Evolutionary conservation across 495 filamentous ascomycete genomes (phyloP), one percentile per base, ranked within the genome.

Genomic region (Schizothecium vesticola): DNA sequence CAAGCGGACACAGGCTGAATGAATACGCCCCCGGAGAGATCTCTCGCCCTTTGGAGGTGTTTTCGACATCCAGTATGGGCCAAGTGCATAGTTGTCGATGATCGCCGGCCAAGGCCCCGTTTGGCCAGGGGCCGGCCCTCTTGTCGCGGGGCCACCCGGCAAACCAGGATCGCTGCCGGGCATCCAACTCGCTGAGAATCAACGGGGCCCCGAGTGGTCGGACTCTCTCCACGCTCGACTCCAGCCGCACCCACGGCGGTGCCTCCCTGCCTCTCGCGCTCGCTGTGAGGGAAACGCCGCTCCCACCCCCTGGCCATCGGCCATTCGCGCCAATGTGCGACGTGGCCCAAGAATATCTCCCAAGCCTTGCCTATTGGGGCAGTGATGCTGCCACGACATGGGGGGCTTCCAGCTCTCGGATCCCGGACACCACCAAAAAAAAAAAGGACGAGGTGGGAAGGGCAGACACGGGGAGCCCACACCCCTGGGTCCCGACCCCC

Each of bases 221-320:
- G 76, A 76, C 72, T 73, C 74, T 76, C 75, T 74, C 72, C 74
- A 74, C 69, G 62, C 56, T 63, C 59, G 64, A 26, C 56, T 70
- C 68, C 75, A 67, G 70, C 60, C 67, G 66, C 75, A 67, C 69
- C 60, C 67, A 64, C 36, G 31, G 61, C 61, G 64, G 61, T 51
- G 16, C 43, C 43, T 51, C 36, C 36, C 16, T 51, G 36, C 16
- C 16, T 51, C 43, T 51, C 43, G 43, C 43, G 43, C 43, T 51
- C 43, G 43, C 43, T 51, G 43, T 8, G 43, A 51, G 19, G 43
- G 16, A 51, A 51, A 43, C 36, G 16, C 36, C 36, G 36, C 36
- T 43, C 13, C 36, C 43, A 51, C 59, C 43, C 66, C 33, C 61
- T 23, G 31, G 36, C 10, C 11, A 1, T 23, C 63, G 61, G 60